phyloP scores from a whole-genome alignment of 345 rosid species.

The Abelmoschus esculentus region DNA sequence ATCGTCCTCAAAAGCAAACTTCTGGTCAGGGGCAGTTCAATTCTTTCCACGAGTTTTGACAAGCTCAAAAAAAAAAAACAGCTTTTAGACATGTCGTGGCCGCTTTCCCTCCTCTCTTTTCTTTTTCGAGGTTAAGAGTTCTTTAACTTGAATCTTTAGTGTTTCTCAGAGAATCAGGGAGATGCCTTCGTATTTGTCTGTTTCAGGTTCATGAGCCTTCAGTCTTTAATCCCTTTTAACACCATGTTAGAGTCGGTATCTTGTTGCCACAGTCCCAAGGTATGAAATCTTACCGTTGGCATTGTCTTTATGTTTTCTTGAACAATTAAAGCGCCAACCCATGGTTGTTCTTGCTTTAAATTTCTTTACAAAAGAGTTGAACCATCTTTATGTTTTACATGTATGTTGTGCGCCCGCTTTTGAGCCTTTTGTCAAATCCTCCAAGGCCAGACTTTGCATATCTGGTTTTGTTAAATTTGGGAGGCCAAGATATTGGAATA shows the following conservation, averaged over 20 bases:
- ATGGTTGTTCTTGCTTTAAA: neutral
- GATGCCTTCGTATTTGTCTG: conserved; percentile 18
- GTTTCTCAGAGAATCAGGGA: conserved; percentile 19
- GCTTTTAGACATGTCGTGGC: conserved; percentile 2
- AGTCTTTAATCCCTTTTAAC: neutral
- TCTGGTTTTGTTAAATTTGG: neutral
- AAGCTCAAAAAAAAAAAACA: neutral
- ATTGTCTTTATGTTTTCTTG: conserved; percentile 8
- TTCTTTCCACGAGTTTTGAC: neutral
- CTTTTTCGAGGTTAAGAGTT: neutral
- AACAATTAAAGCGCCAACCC: neutral
- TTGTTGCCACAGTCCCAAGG: conserved; percentile 45
- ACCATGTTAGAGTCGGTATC: conserved; percentile 49
- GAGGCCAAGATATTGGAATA: neutral
- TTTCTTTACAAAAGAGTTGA: neutral
- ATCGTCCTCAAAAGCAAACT: neutral
- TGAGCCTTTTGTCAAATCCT: neutral
- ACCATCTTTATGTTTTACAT: neutral
- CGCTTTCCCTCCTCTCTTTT: neutral
- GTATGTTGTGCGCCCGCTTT: neutral
- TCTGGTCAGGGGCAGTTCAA: neutral
- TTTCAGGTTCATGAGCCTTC: conserved; percentile 1
- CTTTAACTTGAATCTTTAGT: conserved; percentile 5
- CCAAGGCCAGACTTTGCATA: neutral
- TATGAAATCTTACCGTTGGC: conserved; percentile 12